phyloP scores from a whole-genome alignment of 306 rosid genomes.

The Vigna reflexopilosa region DNA sequence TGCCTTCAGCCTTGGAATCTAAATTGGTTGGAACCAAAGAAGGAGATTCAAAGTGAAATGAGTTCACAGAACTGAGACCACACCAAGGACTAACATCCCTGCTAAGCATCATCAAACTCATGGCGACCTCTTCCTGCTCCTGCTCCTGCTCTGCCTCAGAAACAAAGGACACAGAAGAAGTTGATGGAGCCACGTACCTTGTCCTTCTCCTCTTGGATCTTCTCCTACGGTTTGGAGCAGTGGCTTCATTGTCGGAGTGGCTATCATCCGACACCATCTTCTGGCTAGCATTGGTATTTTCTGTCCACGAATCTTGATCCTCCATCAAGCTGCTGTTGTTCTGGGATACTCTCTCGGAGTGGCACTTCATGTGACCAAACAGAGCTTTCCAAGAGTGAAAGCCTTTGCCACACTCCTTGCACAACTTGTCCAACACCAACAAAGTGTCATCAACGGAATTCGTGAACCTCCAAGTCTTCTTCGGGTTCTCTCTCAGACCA shows the following conservation, averaged over 20 bases:
- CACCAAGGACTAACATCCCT: conserved; percentile 70
- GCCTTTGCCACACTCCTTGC: conserved; percentile 85
- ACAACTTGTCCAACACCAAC: conserved; percentile 54
- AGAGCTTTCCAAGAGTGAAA: conserved; percentile 88
- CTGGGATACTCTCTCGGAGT: conserved; percentile 62
- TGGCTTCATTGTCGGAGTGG: conserved; percentile 76
- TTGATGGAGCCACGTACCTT: conserved; percentile 53
- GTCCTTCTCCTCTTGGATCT: conserved; percentile 70
- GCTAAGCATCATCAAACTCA: conserved; percentile 88
- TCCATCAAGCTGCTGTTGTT: conserved; percentile 47
- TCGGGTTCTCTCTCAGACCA: conserved; percentile 83
- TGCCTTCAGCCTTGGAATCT: conserved; percentile 45
- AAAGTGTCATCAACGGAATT: conserved; percentile 58
- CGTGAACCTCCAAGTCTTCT: conserved; percentile 68
- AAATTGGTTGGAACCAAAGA: conserved; percentile 37
- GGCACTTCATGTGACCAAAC: conserved; percentile 89
- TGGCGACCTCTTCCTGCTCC: conserved; percentile 90
- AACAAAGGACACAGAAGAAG: conserved; percentile 60
- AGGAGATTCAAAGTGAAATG: conserved; percentile 52
- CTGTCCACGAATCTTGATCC: conserved; percentile 71
- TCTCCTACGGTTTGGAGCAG: conserved; percentile 58
- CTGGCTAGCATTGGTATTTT: conserved; percentile 30
- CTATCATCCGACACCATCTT: conserved; percentile 52
- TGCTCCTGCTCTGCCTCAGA: conserved; percentile 80
- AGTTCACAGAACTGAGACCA: conserved; percentile 53